Evolutionary conservation across 2,329 filamentous ascomycete species (phyloP).

Genomic region (Aspergillus persii): DNA sequence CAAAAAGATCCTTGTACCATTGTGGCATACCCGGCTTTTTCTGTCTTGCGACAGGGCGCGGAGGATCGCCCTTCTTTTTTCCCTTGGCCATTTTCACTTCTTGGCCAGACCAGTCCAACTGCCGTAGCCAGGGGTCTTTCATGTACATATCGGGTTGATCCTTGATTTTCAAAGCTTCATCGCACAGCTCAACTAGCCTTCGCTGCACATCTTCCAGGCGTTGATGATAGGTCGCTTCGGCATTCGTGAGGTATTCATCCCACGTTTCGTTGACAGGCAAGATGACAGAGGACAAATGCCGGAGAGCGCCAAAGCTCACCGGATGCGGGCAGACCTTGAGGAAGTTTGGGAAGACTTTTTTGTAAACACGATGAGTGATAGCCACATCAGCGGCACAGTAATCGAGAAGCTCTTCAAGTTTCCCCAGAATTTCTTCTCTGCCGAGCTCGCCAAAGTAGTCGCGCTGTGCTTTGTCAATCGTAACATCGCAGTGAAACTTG

Average conservation of each 20-base stretch:
- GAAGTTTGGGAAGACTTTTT: constrained; percentile 88
- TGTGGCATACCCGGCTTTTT: constrained; percentile 93
- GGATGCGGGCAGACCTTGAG: constrained; percentile 89
- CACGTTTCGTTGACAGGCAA: constrained; percentile 85
- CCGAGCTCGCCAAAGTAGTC: constrained; percentile 84
- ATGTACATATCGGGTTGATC: constrained; percentile 65
- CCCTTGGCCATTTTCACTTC: constrained; percentile 88
- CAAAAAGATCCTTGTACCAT: constrained; percentile 93
- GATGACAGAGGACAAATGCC: constrained; percentile 91
- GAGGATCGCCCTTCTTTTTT: constrained; percentile 80
- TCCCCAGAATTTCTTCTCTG: constrained; percentile 65
- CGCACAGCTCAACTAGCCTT: constrained; percentile 68
- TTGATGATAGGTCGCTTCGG: constrained; percentile 78
- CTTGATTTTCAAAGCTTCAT: constrained; percentile 75
- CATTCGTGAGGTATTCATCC: constrained; percentile 78
- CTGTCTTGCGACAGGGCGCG: constrained; percentile 74
- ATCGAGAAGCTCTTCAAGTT: constrained; percentile 78
- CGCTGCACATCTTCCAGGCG: constrained; percentile 75
- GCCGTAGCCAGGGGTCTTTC: constrained; percentile 84
- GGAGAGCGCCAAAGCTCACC: constrained; percentile 90
- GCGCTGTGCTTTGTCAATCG: constrained; percentile 83
- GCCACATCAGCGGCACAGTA: constrained; percentile 95
- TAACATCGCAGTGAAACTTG: constrained; percentile 89
- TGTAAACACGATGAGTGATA: constrained; percentile 90
- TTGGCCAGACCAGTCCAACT: constrained; percentile 94